Percentiles rank a stretch among this genome's conserved stretches.
Conservation (phyloP, 331 rosid species). For the Malus hybrid region DNA sequence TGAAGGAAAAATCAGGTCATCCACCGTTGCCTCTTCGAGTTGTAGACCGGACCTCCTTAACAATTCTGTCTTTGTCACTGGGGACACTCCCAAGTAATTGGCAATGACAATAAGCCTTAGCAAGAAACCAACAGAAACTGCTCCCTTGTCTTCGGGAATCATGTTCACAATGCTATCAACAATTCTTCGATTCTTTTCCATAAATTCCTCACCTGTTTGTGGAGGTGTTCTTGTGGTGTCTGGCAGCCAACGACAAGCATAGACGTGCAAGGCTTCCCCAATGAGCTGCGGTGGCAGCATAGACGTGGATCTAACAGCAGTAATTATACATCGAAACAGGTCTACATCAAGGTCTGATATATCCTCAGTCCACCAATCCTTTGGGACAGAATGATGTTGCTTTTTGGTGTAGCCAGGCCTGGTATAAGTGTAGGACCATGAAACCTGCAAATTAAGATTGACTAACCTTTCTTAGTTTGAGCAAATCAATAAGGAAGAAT, state of each 20-base stretch:
- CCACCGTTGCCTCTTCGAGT: constrained; percentile 84
- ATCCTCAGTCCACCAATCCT: constrained; percentile 99
- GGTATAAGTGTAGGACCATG: constrained; percentile 95
- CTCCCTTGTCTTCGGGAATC: constrained; percentile 81
- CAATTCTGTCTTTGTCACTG: constrained; percentile 61
- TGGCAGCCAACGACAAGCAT: constrained; percentile 74
- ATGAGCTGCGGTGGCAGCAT: constrained; percentile 80
- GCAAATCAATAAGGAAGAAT: background rate
- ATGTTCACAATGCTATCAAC: constrained; percentile 67
- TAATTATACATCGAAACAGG: constrained; percentile 69
- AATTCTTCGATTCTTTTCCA: constrained; percentile 42
- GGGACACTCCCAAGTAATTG: constrained; percentile 54
- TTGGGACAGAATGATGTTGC: constrained; percentile 76
- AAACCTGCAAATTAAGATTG: constrained; percentile 43
- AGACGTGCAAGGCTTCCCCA: constrained; percentile 95
- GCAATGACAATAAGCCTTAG: constrained; percentile 65
- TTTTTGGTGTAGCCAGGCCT: constrained; percentile 78
- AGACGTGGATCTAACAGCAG: constrained; percentile 65
- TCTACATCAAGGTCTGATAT: constrained; percentile 85
- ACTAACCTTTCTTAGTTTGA: background rate
- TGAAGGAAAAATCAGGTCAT: constrained; percentile 68
- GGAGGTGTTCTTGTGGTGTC: constrained; percentile 43
- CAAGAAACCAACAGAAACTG: constrained; percentile 78
- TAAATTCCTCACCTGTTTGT: constrained; percentile 38
- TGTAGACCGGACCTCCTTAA: constrained; percentile 65